Conservation (phyloP, 2,329 filamentous ascomycete species). For the Fusarium graminum region DNA sequence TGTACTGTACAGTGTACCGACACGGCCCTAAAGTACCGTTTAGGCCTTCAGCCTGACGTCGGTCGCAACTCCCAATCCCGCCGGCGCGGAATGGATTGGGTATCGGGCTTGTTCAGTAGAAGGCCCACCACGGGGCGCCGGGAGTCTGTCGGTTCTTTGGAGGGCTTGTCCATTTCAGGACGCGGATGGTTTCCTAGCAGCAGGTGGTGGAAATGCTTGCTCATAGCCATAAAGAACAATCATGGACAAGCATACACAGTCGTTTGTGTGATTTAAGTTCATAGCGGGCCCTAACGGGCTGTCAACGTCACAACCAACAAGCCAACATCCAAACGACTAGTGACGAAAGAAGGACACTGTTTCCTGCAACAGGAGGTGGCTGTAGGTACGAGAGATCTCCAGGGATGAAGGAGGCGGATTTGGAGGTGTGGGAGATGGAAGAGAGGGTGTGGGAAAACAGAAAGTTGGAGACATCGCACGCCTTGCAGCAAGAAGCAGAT, state of each 20-base stretch:
- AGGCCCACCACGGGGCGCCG: slow-evolving; percentile 33
- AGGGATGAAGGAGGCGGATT: slow-evolving; percentile 28
- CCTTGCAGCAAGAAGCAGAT: slow-evolving; percentile 37
- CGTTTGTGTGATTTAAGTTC: slow-evolving; percentile 8
- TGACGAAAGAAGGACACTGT: slow-evolving; percentile 26
- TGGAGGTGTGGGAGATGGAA: slow-evolving; percentile 16
- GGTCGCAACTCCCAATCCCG: slow-evolving; percentile 33
- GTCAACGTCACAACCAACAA: slow-evolving; percentile 32
- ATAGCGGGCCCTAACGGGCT: slow-evolving; percentile 17
- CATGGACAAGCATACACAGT: not conserved
- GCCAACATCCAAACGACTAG: slow-evolving; percentile 29
- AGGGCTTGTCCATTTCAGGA: slow-evolving; percentile 16
- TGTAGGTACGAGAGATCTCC: slow-evolving; percentile 15
- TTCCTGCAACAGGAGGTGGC: slow-evolving; percentile 25
- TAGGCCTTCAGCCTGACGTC: slow-evolving; percentile 37
- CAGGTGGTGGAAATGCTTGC: slow-evolving; percentile 22
- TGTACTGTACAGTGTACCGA: slow-evolving; percentile 36
- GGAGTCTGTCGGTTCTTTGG: slow-evolving; percentile 27
- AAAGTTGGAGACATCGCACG: slow-evolving; percentile 32
- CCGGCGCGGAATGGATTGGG: slow-evolving; percentile 32
- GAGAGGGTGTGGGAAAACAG: slow-evolving; percentile 28
- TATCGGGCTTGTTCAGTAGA: slow-evolving; percentile 34
- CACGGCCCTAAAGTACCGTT: slow-evolving; percentile 42
- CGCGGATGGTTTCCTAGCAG: slow-evolving; percentile 27
- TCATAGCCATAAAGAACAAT: slow-evolving; percentile 17